Conservation (phyloP, 2,329 filamentous ascomycete species). For the Cordyceps farinosa region DNA sequence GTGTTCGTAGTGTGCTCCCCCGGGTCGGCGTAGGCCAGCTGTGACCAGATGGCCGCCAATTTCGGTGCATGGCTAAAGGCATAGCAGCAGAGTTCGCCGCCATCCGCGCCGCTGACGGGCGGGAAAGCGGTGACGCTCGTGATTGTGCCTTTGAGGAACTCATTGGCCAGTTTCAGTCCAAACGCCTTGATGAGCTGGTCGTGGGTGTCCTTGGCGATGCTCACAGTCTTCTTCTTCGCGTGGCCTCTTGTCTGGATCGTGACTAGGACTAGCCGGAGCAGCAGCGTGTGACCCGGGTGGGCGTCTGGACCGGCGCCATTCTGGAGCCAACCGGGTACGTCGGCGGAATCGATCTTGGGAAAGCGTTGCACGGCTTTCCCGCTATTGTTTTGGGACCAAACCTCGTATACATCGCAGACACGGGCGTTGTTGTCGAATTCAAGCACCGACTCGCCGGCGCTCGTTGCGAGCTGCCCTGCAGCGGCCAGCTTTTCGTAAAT, state of each 20-base stretch:
- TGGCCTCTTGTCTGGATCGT: background rate
- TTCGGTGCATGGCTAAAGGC: constrained; percentile 38
- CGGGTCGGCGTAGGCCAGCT: constrained; percentile 21
- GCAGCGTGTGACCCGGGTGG: constrained; percentile 6
- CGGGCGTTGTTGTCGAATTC: background rate
- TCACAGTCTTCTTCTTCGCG: constrained; percentile 16
- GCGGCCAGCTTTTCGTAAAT: constrained; percentile 15
- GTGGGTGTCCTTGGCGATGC: constrained; percentile 18
- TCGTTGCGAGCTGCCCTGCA: background rate
- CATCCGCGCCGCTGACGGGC: constrained; percentile 22
- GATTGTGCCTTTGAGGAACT: constrained; percentile 33
- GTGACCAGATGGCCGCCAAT: constrained; percentile 36
- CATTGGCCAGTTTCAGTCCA: constrained; percentile 29
- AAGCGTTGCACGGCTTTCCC: background rate
- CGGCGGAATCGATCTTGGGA: background rate
- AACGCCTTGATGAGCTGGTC: constrained; percentile 27
- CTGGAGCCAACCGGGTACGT: background rate
- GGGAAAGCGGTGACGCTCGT: constrained; percentile 29
- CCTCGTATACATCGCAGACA: constrained; percentile 7
- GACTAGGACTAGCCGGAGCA: constrained; percentile 5
- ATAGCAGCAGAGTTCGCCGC: constrained; percentile 24
- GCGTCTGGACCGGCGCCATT: constrained; percentile 6
- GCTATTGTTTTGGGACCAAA: constrained; percentile 6
- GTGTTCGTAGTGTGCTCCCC: background rate
- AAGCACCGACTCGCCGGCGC: background rate